These are phyloP conservation scores for Candida palmyrensis DNA, from an alignment of 805 yeast species.

Conservation along the genomic window DNA sequence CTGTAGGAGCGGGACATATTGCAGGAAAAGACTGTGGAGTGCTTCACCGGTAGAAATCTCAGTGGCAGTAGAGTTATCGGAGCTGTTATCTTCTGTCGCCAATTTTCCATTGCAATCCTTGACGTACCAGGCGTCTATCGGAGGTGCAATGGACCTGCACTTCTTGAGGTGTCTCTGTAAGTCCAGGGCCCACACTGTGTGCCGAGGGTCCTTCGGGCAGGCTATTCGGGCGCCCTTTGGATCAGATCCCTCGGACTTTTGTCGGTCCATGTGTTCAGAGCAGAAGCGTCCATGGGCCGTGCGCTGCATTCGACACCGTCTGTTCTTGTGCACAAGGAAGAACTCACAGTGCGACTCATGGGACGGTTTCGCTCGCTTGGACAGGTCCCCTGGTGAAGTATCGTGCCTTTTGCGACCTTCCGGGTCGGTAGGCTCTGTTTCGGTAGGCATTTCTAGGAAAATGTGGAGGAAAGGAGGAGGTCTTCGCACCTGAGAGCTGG, in stretches of 20 bases:
- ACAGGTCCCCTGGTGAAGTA: neutral
- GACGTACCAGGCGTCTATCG: constrained; percentile 41
- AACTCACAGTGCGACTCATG: constrained; percentile 38
- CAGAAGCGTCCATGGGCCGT: constrained; percentile 47
- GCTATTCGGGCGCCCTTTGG: constrained; percentile 44
- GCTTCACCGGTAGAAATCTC: neutral
- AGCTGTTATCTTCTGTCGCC: constrained; percentile 2
- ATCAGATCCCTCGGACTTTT: constrained; percentile 10
- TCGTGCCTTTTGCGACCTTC: too few species aligned
- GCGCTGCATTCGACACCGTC: constrained; percentile 60
- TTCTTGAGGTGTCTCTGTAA: constrained; percentile 52
- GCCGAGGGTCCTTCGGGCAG: constrained; percentile 76
- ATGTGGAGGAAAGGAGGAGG: too few species aligned
- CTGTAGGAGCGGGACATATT: constrained; percentile 15
- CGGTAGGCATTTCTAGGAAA: too few species aligned
- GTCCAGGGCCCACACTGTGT: constrained; percentile 61
- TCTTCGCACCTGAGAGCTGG: too few species aligned
- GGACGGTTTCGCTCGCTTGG: constrained; percentile 1
- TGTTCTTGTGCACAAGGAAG: constrained; percentile 43
- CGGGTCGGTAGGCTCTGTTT: too few species aligned
- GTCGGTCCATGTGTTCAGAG: constrained; percentile 56
- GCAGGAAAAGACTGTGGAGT: constrained; percentile 7
- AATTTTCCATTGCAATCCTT: constrained; percentile 41
- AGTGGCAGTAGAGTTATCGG: constrained; percentile 1
- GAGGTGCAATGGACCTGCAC: constrained; percentile 47